Percentiles rank a stretch among this genome's conserved stretches.
Evolutionary conservation across 2,329 filamentous ascomycete genomes (phyloP).

Genomic region (Piedraia hortae): DNA sequence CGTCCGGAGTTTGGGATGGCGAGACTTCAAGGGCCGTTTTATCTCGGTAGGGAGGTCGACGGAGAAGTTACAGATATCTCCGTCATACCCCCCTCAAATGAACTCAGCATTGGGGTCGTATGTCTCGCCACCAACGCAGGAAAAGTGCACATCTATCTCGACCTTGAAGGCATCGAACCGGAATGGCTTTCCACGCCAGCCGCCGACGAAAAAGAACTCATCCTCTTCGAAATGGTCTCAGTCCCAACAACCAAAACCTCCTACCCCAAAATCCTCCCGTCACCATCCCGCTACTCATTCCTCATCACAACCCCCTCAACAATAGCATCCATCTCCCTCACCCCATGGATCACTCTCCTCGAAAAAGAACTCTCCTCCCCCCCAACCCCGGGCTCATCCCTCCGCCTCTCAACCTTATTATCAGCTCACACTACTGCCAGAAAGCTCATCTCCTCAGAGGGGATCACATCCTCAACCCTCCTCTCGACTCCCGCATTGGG

Average conservation of each 20-base stretch:
- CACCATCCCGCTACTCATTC: slow-evolving; percentile 28
- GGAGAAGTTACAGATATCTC: slow-evolving; percentile 33
- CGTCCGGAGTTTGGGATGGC: slow-evolving; percentile 29
- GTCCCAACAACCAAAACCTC: slow-evolving; percentile 11
- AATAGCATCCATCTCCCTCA: slow-evolving; percentile 27
- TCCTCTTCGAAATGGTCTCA: slow-evolving; percentile 17
- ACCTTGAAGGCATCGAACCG: slow-evolving; percentile 32
- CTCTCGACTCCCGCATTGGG: slow-evolving; percentile 28
- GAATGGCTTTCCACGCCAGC: slow-evolving; percentile 28
- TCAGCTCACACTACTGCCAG: too few relatives aligned
- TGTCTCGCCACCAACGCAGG: slow-evolving; percentile 28
- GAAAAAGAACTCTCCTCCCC: slow-evolving; percentile 28
- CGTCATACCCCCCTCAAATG: slow-evolving; percentile 26
- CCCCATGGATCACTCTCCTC: slow-evolving; percentile 27
- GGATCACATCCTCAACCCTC: slow-evolving; percentile 21
- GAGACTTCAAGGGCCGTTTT: slow-evolving; percentile 34
- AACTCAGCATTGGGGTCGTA: slow-evolving; percentile 28
- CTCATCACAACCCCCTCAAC: slow-evolving; percentile 28
- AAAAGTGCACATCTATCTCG: slow-evolving; percentile 30
- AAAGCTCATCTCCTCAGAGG: slow-evolving; percentile 26
- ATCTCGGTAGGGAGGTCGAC: slow-evolving; percentile 22
- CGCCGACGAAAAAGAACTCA: slow-evolving; percentile 7
- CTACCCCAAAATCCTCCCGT: slow-evolving; percentile 29
- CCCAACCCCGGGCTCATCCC: slow-evolving; percentile 24
- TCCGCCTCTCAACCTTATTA: too few relatives aligned